A percentile compares a stretch with the other conserved stretches of the same genome.
Conservation (phyloP, 768 basidiomycete genomes). For the Boletus rubropictus region DNA sequence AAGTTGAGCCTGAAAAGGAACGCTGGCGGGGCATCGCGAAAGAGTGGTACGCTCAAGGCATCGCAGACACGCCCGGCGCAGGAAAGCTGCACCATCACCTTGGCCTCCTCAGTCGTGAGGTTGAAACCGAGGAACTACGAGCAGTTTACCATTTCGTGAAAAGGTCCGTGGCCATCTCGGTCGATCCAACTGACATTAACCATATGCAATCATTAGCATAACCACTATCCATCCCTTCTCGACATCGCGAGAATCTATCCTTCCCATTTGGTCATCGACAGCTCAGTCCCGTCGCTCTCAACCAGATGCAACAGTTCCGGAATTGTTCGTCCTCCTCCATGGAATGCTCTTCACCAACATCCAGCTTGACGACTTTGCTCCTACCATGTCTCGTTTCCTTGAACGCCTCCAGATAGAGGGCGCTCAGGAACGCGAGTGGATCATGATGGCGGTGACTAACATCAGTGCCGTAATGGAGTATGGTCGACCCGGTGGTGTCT, state of each 20-base stretch:
- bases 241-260: conserved; percentile 83
- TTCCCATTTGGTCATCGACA: conserved; percentile 79
- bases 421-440: conserved; percentile 84
- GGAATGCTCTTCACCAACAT: conserved; percentile 98
- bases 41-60: conserved; percentile 88
- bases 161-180: conserved; percentile 50
- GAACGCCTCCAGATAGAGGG: conserved; percentile 82
- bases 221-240: conserved; percentile 85
- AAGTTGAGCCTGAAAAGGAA: conserved; percentile 88
- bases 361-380: conserved; percentile 84
- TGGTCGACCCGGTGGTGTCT: conserved; percentile 64
- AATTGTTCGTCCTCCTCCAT: conserved; percentile 87
- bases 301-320: conserved; percentile 67
- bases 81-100: conserved; percentile 94
- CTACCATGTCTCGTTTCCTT: conserved; percentile 76
- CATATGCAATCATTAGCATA: conserved; percentile 48
- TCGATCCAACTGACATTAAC: conserved; percentile 4
- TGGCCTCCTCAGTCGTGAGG: conserved; percentile 80
- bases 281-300: conserved; percentile 58
- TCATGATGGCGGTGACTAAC: conserved; percentile 91
- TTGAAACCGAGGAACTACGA: conserved; percentile 73
- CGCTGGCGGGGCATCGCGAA: conserved; percentile 84
- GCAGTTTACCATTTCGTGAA: conserved; percentile 93
- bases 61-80: conserved; percentile 86
- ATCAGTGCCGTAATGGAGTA: conserved; percentile 82